Base-by-base conservation (phyloP, 1,139 yeast species). In the Fermentozyma sake region DNA sequence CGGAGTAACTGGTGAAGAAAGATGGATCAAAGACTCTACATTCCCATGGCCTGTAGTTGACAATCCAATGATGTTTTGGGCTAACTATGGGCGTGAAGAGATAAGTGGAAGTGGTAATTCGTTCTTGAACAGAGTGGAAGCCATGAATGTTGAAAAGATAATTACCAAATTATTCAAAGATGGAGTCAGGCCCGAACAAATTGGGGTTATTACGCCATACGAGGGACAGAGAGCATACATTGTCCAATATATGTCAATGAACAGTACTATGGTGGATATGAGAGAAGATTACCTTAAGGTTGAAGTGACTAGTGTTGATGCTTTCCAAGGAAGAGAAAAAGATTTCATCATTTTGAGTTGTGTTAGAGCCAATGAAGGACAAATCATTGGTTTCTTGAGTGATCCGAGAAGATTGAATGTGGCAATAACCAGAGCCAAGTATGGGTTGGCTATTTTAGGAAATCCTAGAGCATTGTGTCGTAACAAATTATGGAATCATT, bases 241-340 rank as follows among this genome's bases (percentile, higher is more conserved):
- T 33, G 71, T 76, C 9, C 91, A 81, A 46, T 83, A 83, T 52
- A 77, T 89, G 87, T 72, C 75, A 41, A 56, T 79, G 63, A 79
- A 79, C 45, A 83, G 91, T 13, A 62, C 85, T 2, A 50, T 82
- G 49, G 55, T 65, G 15, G 82, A 76, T 30, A 48, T 42, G 25
- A 76, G 75, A 42, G 80, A 79, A 3, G 58, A 76, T 26, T 86
- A 86, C 51, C 55, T 68, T 29, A 77, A 73, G 28, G 83, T 89
- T 26, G 97, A 89, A 57, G 89, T 89, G 16, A 86, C 93, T 10
- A 81, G 94, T 24, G 96, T 89, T 19, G 96, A 89, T 59, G 95
- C 96, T 1, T 89, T 89, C 69, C 96, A 89, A 59, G 97, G 97
- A 26, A 75, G 96, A 40, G 97, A 89, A 54, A 89, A 89, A 55